phyloP scores from a whole-genome alignment of 495 filamentous ascomycete species.

The Polyplosphaeria fusca region DNA sequence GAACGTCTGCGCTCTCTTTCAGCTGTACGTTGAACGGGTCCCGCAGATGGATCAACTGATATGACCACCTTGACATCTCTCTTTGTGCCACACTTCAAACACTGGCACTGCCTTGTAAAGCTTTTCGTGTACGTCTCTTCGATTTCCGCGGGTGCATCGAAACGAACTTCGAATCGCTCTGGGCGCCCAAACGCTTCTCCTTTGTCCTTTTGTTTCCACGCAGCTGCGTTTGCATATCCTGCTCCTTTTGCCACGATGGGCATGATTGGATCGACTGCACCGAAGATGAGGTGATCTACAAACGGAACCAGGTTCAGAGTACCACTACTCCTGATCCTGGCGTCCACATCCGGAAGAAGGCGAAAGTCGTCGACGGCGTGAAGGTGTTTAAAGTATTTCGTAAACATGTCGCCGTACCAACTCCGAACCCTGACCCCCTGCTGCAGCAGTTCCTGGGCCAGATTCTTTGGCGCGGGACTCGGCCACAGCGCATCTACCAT shows the following conservation, averaged over 20 bases:
- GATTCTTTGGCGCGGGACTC: constrained; percentile 8
- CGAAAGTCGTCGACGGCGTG: constrained; percentile 24
- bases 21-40: background rate
- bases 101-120: constrained; percentile 22
- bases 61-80: constrained; percentile 30
- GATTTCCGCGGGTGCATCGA: constrained; percentile 22
- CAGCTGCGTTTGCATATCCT: constrained; percentile 15
- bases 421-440: constrained; percentile 25
- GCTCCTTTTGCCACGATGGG: constrained; percentile 26
- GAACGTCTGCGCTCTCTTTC: background rate
- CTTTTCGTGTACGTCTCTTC: constrained; percentile 22
- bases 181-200: constrained; percentile 19
- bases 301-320: constrained; percentile 28
- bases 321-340: constrained; percentile 17
- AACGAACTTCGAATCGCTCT: constrained; percentile 27
- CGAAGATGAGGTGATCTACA: constrained; percentile 29
- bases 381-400: constrained; percentile 31
- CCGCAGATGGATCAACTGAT: constrained; percentile 25
- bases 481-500: constrained; percentile 32
- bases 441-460: constrained; percentile 7
- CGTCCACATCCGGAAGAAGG: constrained; percentile 25
- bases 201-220: constrained; percentile 15
- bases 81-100: constrained; percentile 29
- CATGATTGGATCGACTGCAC: constrained; percentile 27
- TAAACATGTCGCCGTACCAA: constrained; percentile 35